Conservation (phyloP, 225 moss, liverwort and hornwort species). For the Pleurozium schreberi region DNA sequence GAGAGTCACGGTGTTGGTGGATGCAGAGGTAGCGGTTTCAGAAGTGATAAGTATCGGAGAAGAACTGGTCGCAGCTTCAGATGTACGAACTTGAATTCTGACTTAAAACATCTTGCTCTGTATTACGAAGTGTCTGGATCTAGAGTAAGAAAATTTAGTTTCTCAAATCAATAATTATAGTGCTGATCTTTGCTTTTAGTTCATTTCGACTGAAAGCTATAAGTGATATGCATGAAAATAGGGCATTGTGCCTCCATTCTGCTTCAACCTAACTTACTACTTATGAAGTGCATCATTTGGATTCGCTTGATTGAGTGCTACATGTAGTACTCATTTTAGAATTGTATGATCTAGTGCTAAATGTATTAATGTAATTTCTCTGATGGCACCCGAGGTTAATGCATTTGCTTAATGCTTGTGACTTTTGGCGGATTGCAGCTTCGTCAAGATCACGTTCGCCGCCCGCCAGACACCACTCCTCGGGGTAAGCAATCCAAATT, state of each 20-base stretch:
- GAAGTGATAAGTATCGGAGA: slow-evolving; percentile 30
- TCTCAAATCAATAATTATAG: neutral
- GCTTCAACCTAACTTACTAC: neutral
- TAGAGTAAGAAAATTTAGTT: neutral
- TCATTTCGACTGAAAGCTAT: neutral
- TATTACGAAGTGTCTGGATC: neutral
- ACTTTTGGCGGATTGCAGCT: slow-evolving; percentile 17
- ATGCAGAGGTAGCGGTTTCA: slow-evolving; percentile 27
- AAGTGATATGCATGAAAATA: neutral
- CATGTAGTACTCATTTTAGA: neutral
- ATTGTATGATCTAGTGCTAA: neutral
- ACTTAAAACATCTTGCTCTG: neutral
- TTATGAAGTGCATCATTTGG: neutral
- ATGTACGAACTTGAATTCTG: slow-evolving; percentile 15
- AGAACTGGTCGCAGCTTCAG: slow-evolving; percentile 31
- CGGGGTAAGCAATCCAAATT: slow-evolving; percentile 10
- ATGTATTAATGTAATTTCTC: neutral
- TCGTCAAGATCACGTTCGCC: slow-evolving; percentile 32
- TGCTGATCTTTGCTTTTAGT: neutral
- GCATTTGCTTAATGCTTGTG: neutral
- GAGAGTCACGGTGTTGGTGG: neutral
- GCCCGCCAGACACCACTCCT: slow-evolving; percentile 20
- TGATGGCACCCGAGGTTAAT: neutral
- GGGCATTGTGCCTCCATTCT: neutral
- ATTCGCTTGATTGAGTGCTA: neutral